Evolutionary conservation across 2,329 filamentous ascomycete genomes (phyloP), one percentile per base, ranked within the genome.

Genomic region (Aciculosporium take): DNA sequence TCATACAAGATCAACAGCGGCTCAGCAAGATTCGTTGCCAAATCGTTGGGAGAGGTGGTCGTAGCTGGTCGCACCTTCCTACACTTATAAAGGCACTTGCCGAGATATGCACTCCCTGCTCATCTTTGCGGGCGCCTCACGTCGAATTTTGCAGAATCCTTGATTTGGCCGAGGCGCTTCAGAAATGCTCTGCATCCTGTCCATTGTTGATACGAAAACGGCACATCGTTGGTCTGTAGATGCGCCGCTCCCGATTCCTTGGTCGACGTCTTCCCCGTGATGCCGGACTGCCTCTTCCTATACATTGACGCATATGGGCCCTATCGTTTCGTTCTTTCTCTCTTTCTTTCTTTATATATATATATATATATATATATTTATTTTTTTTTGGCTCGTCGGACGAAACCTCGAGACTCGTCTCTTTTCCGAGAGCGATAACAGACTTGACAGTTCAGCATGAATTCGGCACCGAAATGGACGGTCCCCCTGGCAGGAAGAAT

Each of bases 401-500:
- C 12, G 31, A 8, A 15, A 3, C 18, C 4, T 3, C 27, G 7
- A 25, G 13, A 25, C n/a, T 3, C 4, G 1, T 23, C 21, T 9
- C 4, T 21, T 13, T n/a, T 13, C n/a, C 18, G 18, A 21, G 18
- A 29, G 6, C 17, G 4, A 28, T 29, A 20, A 10, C 3, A 10
- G 15, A 15, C 8, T 20, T n/a, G n/a, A 9, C 28, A 18, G 10
- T 33, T 17, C 20, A 10, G 9, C 37, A 44, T 36, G 32, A 24
- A 17, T 25, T 27, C 28, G 21, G 7, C 25, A 4, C 25, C 15
- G 3, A 15, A 10, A 7, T n/a, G 20, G 24, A n/a, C 18, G 12
- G 27, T 27, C 12, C 42, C 42, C 13, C 10, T 33, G 1, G 36
- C 39, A n/a, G 46, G 42, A 7, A 29, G 27, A 17, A 24, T 43